Evolutionary conservation across 1,139 yeast species (phyloP).

Genomic region (Geotrichum restrictum): DNA sequence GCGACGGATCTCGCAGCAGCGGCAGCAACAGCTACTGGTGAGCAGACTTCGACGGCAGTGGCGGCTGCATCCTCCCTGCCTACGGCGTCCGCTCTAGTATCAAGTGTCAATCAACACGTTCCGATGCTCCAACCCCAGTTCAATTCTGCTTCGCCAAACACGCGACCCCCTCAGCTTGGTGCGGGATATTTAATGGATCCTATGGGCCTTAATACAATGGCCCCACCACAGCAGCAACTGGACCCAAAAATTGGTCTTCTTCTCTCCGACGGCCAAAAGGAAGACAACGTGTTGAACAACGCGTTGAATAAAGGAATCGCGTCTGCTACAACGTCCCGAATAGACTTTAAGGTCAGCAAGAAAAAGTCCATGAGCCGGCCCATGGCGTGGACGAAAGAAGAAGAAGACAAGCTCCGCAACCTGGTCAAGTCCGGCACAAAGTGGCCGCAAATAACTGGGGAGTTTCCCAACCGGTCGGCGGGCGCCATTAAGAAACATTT

Average conservation of each 20-base stretch:
- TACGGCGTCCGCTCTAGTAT: neutral
- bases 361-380: conserved; percentile 24
- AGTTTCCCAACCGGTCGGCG: conserved; percentile 35
- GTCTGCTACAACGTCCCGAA: neutral
- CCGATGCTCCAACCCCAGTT: conserved; percentile 1
- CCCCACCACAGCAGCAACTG: conserved; percentile 7
- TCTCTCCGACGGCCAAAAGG: no score
- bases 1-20: conserved; percentile 10
- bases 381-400: conserved; percentile 31
- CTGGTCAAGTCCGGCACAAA: conserved; percentile 35
- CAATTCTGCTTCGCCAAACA: neutral
- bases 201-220: neutral
- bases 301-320: no score
- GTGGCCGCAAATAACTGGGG: conserved; percentile 33
- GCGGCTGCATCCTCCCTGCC: conserved; percentile 3
- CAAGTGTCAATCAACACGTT: conserved; percentile 1
- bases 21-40: conserved; percentile 15
- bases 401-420: conserved; percentile 30
- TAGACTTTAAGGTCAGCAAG: neutral
- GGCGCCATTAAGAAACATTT: conserved; percentile 37
- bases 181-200: neutral
- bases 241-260: no score
- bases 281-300: no score
- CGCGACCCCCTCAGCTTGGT: conserved; percentile 4
- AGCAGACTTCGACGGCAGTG: conserved; percentile 4